A percentile compares a stretch with the other conserved stretches of the same genome.
Evolutionary conservation across 2,329 filamentous ascomycete species (phyloP).

Genomic region (Lomentospora prolificans): DNA sequence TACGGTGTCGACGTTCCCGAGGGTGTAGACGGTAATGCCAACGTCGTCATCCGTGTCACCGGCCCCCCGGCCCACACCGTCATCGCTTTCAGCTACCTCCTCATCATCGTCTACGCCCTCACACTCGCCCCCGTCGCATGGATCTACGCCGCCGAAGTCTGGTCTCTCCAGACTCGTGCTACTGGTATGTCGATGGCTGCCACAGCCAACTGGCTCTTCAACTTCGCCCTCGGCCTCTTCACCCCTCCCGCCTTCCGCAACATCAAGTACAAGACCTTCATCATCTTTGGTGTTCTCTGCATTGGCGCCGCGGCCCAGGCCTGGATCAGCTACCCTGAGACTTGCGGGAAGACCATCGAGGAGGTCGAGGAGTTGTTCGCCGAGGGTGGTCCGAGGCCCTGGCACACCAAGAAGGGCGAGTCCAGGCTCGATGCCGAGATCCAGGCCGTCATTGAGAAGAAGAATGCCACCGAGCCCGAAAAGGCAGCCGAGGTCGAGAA

Average conservation of each 20-base stretch:
- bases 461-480: conserved; percentile 9
- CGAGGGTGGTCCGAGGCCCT: conserved; percentile 22
- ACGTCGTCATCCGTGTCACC: conserved; percentile 34
- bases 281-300: conserved; percentile 32
- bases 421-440: conserved; percentile 18
- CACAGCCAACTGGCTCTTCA: conserved; percentile 34
- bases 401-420: conserved; percentile 26
- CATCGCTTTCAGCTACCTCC: conserved; percentile 55
- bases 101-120: conserved; percentile 54
- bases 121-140: conserved; percentile 54
- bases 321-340: conserved; percentile 31
- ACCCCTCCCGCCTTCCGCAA: conserved; percentile 26
- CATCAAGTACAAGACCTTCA: conserved; percentile 22
- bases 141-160: conserved; percentile 58
- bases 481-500: conserved; percentile 3
- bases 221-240: conserved; percentile 29
- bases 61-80: conserved; percentile 48
- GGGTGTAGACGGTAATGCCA: conserved; percentile 33
- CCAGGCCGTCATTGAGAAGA: conserved; percentile 16
- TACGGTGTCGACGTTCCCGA: conserved; percentile 32
- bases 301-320: conserved; percentile 32
- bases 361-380: conserved; percentile 28
- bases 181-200: conserved; percentile 49
- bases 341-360: conserved; percentile 30
- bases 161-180: conserved; percentile 50